These are phyloP conservation scores for Arabidopsis hybrid DNA, from an alignment of 441 rosid genomes.

Conservation along the genomic window DNA sequence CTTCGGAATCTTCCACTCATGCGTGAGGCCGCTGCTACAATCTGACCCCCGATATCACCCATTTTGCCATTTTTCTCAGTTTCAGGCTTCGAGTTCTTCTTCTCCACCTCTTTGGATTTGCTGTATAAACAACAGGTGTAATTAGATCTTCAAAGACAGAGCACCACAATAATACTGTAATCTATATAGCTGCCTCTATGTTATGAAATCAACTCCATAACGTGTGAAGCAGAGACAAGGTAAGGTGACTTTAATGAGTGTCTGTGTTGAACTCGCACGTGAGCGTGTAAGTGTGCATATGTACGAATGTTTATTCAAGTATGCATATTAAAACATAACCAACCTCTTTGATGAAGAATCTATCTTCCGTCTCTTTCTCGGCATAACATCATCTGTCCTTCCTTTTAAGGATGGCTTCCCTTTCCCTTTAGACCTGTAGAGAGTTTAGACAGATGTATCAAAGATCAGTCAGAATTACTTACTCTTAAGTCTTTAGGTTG, in stretches of 20 bases:
- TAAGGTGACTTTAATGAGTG: background rate
- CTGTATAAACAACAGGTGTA: constrained; percentile 3
- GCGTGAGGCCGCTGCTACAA: constrained; percentile 41
- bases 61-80: background rate
- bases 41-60: constrained; percentile 34
- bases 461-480: constrained; percentile 1
- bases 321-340: background rate
- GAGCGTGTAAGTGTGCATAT: background rate
- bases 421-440: background rate
- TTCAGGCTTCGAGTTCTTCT: background rate
- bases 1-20: background rate
- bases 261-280: background rate
- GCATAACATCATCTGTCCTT: background rate
- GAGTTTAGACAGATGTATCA: background rate
- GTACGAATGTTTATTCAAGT: background rate
- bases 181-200: background rate
- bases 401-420: background rate
- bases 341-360: constrained; percentile 18
- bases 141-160: background rate
- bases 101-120: background rate
- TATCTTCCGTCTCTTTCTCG: background rate
- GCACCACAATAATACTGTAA: background rate
- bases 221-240: background rate
- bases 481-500: background rate
- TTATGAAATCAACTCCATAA: constrained; percentile 9